A percentile compares a stretch with the other conserved stretches of the same genome.
Conservation (phyloP, 2,329 filamentous ascomycete genomes). For the Microdochium bolleyi region DNA sequence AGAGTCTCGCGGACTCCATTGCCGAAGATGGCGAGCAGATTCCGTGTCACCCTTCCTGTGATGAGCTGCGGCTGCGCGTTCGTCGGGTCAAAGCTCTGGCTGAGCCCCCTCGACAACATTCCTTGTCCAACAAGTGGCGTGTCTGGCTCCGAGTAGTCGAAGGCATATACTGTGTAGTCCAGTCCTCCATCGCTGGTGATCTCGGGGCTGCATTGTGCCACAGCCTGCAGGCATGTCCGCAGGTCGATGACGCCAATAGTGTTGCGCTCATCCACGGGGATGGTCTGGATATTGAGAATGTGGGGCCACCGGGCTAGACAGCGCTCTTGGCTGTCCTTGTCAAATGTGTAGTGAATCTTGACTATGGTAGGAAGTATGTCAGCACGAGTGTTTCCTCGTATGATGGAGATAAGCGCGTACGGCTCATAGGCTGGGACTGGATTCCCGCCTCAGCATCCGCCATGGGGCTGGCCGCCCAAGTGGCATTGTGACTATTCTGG, state of each 20-base stretch:
- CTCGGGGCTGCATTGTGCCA: constrained; percentile 75
- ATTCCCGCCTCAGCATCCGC: background rate
- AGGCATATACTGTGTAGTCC: constrained; percentile 95
- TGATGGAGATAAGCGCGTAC: background rate
- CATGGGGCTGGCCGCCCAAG: background rate
- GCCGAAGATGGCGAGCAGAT: constrained; percentile 74
- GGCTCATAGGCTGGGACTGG: background rate
- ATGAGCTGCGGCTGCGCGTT: constrained; percentile 57
- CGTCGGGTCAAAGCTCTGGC: constrained; percentile 19
- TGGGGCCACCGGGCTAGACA: constrained; percentile 83
- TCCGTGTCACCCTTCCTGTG: constrained; percentile 84
- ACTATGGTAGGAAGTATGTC: constrained; percentile 42
- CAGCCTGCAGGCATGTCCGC: constrained; percentile 76
- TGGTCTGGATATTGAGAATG: constrained; percentile 69
- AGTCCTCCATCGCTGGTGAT: constrained; percentile 61
- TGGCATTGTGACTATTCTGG: background rate
- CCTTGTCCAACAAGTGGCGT: constrained; percentile 91
- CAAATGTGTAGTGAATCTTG: constrained; percentile 95
- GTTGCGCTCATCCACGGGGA: constrained; percentile 69
- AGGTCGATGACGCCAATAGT: constrained; percentile 85
- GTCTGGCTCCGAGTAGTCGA: constrained; percentile 93
- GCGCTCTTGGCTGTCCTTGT: constrained; percentile 78
- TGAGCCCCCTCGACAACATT: constrained; percentile 80
- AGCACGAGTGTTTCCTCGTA: background rate
- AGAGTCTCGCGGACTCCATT: constrained; percentile 80